phyloP scores from a whole-genome alignment of 139 green algal genomes.

The Closterium sp. region DNA sequence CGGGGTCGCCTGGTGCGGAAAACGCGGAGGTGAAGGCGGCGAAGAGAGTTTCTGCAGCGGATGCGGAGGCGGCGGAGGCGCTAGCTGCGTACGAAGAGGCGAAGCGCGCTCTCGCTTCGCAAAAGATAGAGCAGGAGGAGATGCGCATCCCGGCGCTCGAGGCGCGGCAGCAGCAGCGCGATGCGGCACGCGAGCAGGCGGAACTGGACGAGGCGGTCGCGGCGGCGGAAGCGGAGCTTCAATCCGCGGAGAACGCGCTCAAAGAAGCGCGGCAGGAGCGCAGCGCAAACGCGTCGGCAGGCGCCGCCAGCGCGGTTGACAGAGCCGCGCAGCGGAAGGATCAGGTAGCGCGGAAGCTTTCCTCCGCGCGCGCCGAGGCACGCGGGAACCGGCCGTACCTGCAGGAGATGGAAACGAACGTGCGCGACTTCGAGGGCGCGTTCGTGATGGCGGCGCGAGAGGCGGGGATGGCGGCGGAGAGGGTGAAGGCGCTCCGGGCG shows the following conservation, averaged over 20 bases:
- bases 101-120: neutral
- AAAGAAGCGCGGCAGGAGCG: neutral
- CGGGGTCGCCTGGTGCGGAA: too few relatives aligned
- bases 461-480: neutral
- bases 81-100: neutral
- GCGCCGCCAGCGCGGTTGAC: neutral
- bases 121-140: neutral
- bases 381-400: neutral
- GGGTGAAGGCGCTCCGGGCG: neutral
- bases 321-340: neutral
- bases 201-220: neutral
- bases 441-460: neutral
- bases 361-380: neutral
- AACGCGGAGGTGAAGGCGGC: neutral
- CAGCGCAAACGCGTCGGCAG: neutral
- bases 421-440: neutral
- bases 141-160: neutral
- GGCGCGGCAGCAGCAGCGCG: neutral
- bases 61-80: neutral
- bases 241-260: neutral
- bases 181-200: neutral
- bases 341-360: neutral
- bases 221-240: neutral
- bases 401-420: neutral
- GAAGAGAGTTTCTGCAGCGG: neutral